Evolutionary conservation across 495 filamentous ascomycete species (phyloP), one percentile per base, ranked within the genome.

Genomic region (Talaromyces wortmannii): DNA sequence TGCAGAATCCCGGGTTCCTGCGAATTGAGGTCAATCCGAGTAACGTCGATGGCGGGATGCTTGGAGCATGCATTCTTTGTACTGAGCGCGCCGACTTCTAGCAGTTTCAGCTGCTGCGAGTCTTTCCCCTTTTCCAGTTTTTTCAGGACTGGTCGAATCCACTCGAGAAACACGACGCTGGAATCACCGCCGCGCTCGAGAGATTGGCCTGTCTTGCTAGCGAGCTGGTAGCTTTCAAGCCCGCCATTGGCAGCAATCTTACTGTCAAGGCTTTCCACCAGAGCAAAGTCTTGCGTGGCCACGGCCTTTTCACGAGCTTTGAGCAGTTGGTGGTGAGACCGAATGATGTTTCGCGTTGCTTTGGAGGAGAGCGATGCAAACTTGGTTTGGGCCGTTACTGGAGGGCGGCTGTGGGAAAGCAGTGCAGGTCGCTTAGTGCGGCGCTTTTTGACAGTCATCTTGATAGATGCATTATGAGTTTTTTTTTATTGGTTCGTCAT

Each of bases 81-180:
- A 59, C 89, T 92, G 48, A 99, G 78, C 10, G 91, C 90, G 31
- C 94, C 94, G 49, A 99, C 84, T 66, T 99, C 94, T 5, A 99
- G 80, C 69, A 97, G 78, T 16, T 78, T 78, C 30, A 89, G 63
- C 50, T 71, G 64, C 23, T 6, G 57, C 53, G 6, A 42, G 16
- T 40, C 2, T 13, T 17, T 43, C 12, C 30, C 48, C 15, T 62
- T 56, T 56, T 64, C 60, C 55, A 61, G 59, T 44, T 58, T 52
- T 31, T 46, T 63, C 50, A 75, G 59, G 31, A 69, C 55, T 4
- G 83, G 72, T 47, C 78, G 67, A 32, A 97, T 78, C 94, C 94
- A 99, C 64, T 92, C 79, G 71, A 97, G 80, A 17, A 99, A 75
- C 4, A 92, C 73, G 63, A 80, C 86, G 46, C 90, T 95, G 18